Conservation (phyloP, 176 grass and related monocot species). For the Chrysopogon serrulatus region DNA sequence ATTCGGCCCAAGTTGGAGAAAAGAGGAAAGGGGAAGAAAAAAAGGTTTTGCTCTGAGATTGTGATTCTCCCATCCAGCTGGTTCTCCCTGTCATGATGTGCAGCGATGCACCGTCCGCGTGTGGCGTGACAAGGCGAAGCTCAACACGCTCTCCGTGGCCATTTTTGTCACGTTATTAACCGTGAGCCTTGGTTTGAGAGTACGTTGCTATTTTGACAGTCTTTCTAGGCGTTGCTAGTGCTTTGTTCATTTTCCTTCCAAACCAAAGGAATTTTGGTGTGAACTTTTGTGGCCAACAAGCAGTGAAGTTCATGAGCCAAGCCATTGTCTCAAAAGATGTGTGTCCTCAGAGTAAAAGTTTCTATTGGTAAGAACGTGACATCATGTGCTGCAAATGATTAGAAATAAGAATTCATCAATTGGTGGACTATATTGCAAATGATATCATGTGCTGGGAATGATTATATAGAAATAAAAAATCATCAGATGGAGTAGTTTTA, state of each 20-base stretch:
- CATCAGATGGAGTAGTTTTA: not conserved
- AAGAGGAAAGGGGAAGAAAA: not conserved
- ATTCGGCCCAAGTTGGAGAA: not conserved
- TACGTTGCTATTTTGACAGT: not conserved
- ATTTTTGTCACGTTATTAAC: not conserved
- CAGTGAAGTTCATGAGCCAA: not conserved
- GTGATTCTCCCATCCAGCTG: not conserved
- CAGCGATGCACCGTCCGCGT: not conserved
- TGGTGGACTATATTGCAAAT: not conserved
- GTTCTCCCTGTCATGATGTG: not conserved
- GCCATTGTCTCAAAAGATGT: not conserved
- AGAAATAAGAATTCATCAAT: not conserved
- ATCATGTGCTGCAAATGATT: not conserved
- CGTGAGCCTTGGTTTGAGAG: not conserved
- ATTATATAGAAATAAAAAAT: not conserved
- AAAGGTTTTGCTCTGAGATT: not conserved
- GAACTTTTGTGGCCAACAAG: not conserved
- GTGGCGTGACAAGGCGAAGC: not conserved
- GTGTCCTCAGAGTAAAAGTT: not conserved
- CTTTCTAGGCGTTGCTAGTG: not conserved
- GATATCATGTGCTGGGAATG: not conserved
- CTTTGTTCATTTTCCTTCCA: not conserved
- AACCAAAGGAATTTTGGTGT: not conserved
- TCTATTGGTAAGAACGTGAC: not conserved
- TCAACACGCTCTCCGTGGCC: not conserved